Conservation (phyloP, 768 basidiomycete species). For the Boletus bicolor region DNA sequence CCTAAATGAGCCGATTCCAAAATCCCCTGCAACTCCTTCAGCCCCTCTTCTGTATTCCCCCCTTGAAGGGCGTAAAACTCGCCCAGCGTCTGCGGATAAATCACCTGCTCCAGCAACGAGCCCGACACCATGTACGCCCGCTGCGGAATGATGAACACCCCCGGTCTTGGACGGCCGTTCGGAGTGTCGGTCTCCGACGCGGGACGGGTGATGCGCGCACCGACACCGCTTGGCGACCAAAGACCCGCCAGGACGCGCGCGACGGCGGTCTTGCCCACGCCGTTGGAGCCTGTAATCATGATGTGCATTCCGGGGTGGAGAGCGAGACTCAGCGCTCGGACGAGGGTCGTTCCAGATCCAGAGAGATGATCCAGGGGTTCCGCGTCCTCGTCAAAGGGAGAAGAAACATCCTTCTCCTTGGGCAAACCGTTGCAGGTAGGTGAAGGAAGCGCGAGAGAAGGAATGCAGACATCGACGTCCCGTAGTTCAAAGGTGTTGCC, state of each 20-base stretch:
- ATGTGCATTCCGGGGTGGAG: slow-evolving; percentile 77
- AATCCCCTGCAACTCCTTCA: slow-evolving; percentile 71
- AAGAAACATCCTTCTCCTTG: slow-evolving; percentile 1
- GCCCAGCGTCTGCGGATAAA: slow-evolving; percentile 73
- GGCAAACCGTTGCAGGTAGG: not conserved
- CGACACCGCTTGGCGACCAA: slow-evolving; percentile 64
- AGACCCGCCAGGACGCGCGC: slow-evolving; percentile 87
- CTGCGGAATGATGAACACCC: slow-evolving; percentile 88
- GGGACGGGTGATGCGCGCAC: slow-evolving; percentile 33
- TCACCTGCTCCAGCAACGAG: slow-evolving; percentile 86
- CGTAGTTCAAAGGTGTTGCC: slow-evolving; percentile 55
- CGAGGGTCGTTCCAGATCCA: slow-evolving; percentile 44
- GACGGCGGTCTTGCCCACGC: slow-evolving; percentile 87
- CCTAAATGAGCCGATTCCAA: slow-evolving; percentile 78
- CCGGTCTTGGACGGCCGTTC: slow-evolving; percentile 36
- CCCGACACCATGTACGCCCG: slow-evolving; percentile 90
- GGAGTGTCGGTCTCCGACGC: slow-evolving; percentile 22
- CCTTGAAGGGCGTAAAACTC: slow-evolving; percentile 64
- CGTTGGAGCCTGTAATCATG: slow-evolving; percentile 92
- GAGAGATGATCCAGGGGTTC: slow-evolving; percentile 17
- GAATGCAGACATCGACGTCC: slow-evolving; percentile 71
- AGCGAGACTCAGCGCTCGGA: slow-evolving; percentile 63
- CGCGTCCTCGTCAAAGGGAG: slow-evolving; percentile 12
- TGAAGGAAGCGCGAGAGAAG: slow-evolving; percentile 22
- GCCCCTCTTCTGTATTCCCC: slow-evolving; percentile 46